Base-by-base conservation (phyloP, 495 filamentous ascomycete genomes). In the Hypoxylon crocopeplum region DNA sequence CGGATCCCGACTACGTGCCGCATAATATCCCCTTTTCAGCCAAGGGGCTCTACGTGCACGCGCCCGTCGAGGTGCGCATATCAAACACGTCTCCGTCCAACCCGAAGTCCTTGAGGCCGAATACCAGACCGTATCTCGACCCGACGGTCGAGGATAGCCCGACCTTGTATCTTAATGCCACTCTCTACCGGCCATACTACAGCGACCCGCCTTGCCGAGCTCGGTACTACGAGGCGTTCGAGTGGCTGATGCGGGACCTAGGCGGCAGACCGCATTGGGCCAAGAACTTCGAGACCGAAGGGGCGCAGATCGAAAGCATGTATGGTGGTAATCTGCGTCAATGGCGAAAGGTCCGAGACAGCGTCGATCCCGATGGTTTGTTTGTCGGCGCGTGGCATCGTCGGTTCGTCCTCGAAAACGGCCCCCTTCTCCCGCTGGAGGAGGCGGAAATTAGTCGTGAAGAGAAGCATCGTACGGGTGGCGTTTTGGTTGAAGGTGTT, bases 231-330 rank as follows among this genome's bases (percentile, higher is more conserved):
- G 79, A 90, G 69, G 94, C 91, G 1, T 97, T 98, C 57, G 94
- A 98, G 77, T 94, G 86, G 79, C 85, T 98, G 40, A 98, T 98
- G 94, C 86, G 86, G 27, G 90, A 97, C 45, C 75, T 96, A 50
- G 91, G 89, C 48, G 94, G 91, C n/a, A 80, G 82, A 40, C 94
- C 94, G 25, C 94, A 98, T 72, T 98, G 94, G 92, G 94, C 95
- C 5, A 98, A 98, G 81, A 97, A 96, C 66, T 98, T 96, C 72
- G 75, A 77, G 21, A 81, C 83, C 12, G 74, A 76, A 1, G 78
- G 80, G 7, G 77, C 79, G 30, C 84, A 89, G 34, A 77, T 90
- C 21, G 70, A 73, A 45, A 40, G 55, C 5, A 82, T 84, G 75
- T 88, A 84, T 58, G 77, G 74, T 16, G 57, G 58, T 12, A 70